Evolutionary conservation across 805 yeast species (phyloP).

Genomic region (Monosporozyma aerobia): DNA sequence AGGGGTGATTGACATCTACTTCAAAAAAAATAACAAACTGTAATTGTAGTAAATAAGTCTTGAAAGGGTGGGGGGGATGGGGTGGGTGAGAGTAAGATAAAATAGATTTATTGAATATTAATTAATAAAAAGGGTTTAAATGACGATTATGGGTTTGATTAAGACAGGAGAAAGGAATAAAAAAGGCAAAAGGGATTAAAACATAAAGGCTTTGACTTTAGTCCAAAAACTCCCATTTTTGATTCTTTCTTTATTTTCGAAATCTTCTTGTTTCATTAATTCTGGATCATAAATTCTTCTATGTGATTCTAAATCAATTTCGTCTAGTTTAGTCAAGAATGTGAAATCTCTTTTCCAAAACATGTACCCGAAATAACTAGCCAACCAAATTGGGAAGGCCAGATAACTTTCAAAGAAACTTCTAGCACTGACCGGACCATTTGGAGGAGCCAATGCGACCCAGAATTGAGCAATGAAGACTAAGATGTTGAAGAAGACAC

Average conservation of each 20-base stretch:
- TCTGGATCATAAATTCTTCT: slow-evolving; percentile 35
- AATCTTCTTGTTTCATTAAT: slow-evolving; percentile 33
- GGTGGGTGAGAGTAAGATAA: neutral
- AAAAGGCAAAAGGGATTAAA: slow-evolving; percentile 17
- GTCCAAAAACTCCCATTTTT: slow-evolving; percentile 20
- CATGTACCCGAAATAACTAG: slow-evolving; percentile 44
- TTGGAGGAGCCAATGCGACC: slow-evolving; percentile 45
- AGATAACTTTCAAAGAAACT: slow-evolving; percentile 46
- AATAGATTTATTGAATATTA: neutral
- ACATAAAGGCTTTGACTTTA: slow-evolving; percentile 33
- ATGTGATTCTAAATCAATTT: slow-evolving; percentile 37
- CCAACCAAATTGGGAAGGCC: slow-evolving; percentile 37
- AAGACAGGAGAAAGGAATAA: neutral
- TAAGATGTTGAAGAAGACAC: slow-evolving; percentile 38
- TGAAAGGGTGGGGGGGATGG: too few species aligned
- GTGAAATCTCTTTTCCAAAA: slow-evolving; percentile 32
- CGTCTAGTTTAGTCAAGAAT: slow-evolving; percentile 28
- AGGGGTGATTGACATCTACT: too few species aligned
- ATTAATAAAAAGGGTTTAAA: neutral
- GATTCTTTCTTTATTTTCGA: slow-evolving; percentile 27
- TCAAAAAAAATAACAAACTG: too few species aligned
- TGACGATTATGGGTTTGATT: neutral
- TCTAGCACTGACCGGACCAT: slow-evolving; percentile 29
- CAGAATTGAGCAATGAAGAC: slow-evolving; percentile 52
- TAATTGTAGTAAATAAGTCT: neutral